These are phyloP conservation scores for Colletotrichum sp. DNA, from an alignment of 2,329 filamentous ascomycete species.

Conservation along the genomic window DNA sequence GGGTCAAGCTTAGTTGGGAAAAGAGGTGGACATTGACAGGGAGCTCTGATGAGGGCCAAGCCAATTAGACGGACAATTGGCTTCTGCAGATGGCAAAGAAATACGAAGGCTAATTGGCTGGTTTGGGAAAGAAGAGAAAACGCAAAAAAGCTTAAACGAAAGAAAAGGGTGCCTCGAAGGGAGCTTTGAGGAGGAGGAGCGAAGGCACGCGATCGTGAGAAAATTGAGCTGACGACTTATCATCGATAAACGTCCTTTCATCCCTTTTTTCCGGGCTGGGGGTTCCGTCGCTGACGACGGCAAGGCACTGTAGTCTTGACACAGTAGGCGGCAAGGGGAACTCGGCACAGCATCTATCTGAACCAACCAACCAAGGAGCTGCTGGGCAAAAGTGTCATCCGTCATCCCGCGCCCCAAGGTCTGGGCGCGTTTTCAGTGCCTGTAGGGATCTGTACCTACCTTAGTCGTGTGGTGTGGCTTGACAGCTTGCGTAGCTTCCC, in stretches of 20 bases:
- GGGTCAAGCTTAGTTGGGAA: background rate
- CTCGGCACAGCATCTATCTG: background rate
- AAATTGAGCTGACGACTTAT: background rate
- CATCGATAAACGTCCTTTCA: background rate
- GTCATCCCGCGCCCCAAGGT: background rate
- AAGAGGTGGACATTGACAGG: background rate
- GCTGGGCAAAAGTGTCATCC: background rate
- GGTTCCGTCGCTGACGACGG: constrained; percentile 1
- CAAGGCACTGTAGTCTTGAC: background rate
- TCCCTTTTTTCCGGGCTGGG: constrained; percentile 2
- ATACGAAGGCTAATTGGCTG: background rate
- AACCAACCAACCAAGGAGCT: background rate
- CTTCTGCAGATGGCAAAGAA: background rate
- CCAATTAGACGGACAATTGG: background rate
- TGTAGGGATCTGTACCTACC: background rate
- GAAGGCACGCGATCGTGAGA: background rate
- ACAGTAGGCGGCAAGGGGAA: background rate
- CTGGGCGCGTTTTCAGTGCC: background rate
- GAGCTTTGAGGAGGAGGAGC: background rate
- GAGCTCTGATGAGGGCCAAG: constrained; percentile 1
- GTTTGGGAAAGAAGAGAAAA: background rate
- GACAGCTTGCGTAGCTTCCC: background rate
- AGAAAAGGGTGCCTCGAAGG: background rate
- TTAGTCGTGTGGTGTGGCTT: background rate
- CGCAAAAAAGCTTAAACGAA: background rate